phyloP scores from a whole-genome alignment of 768 basidiomycete genomes.

The Erythrobasidium yunnanense region DNA sequence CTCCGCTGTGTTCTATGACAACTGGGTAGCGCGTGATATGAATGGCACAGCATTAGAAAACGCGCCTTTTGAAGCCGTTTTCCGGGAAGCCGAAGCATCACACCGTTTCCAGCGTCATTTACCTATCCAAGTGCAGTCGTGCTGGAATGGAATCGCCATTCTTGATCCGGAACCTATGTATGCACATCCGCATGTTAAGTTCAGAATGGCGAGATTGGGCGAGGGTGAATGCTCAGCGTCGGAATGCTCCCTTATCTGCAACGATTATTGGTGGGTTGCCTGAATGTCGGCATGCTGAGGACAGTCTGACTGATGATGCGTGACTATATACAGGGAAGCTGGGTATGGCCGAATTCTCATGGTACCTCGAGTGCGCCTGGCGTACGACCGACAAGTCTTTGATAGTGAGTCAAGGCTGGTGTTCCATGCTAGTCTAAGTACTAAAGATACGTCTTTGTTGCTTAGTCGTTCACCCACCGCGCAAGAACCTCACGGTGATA shows the following conservation, averaged over 20 bases:
- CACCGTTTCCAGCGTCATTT: constrained; percentile 80
- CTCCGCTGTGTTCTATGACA: constrained; percentile 40
- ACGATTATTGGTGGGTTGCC: constrained; percentile 98
- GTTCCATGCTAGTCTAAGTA: not conserved
- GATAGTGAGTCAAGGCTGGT: constrained; percentile 3
- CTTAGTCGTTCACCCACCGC: constrained; percentile 69
- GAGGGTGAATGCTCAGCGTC: constrained; percentile 88
- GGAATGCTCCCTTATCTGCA: constrained; percentile 94
- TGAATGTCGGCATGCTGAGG: not conserved
- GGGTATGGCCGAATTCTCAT: constrained; percentile 95
- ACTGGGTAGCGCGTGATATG: constrained; percentile 97
- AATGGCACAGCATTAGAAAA: constrained; percentile 98
- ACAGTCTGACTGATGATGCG: not conserved
- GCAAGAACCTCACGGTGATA: constrained; percentile 89
- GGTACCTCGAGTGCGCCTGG: constrained; percentile 91
- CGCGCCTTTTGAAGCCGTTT: constrained; percentile 86
- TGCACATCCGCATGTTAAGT: constrained; percentile 72
- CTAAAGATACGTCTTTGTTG: not conserved
- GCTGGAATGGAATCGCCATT: constrained; percentile 96
- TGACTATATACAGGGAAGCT: constrained; percentile 40
- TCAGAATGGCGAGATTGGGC: constrained; percentile 83
- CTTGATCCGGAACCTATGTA: constrained; percentile 95
- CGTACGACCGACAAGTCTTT: constrained; percentile 55
- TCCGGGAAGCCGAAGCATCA: constrained; percentile 68
- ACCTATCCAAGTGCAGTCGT: constrained; percentile 90